These are phyloP conservation scores for Plectosphaerella sp. DNA, from an alignment of 2,329 filamentous ascomycete species.

Conservation along the genomic window DNA sequence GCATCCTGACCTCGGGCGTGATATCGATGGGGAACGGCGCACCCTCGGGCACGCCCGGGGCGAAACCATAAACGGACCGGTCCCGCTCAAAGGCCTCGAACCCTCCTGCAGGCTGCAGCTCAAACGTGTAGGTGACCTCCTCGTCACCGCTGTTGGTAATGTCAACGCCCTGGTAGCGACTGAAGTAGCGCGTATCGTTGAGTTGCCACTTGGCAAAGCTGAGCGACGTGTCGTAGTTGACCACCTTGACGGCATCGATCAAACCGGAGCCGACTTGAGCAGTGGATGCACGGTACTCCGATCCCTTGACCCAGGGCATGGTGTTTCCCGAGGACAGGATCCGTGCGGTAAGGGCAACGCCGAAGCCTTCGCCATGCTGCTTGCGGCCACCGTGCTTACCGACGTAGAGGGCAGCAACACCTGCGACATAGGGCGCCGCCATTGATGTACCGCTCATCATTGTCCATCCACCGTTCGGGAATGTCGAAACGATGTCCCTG, in stretches of 20 bases:
- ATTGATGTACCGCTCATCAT: slow-evolving; percentile 42
- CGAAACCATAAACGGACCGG: not conserved
- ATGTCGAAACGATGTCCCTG: slow-evolving; percentile 37
- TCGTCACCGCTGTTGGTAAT: slow-evolving; percentile 31
- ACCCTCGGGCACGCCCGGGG: not conserved
- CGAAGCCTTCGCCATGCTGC: slow-evolving; percentile 17
- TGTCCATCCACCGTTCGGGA: slow-evolving; percentile 28
- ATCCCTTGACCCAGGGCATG: slow-evolving; percentile 19
- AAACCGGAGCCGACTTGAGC: slow-evolving; percentile 35
- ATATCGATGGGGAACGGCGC: slow-evolving; percentile 1
- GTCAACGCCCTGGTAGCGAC: slow-evolving; percentile 14
- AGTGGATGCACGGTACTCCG: slow-evolving; percentile 20
- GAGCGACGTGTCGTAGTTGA: slow-evolving; percentile 29
- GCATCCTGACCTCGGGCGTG: slow-evolving; percentile 2
- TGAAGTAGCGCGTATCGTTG: slow-evolving; percentile 37
- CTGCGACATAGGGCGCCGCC: slow-evolving; percentile 39
- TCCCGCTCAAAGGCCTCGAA: slow-evolving; percentile 21
- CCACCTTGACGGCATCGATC: slow-evolving; percentile 33
- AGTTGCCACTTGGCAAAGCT: slow-evolving; percentile 31
- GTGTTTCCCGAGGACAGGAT: slow-evolving; percentile 21
- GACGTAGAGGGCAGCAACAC: slow-evolving; percentile 26
- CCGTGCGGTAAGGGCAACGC: slow-evolving; percentile 18
- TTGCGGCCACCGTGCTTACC: slow-evolving; percentile 19
- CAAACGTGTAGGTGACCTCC: slow-evolving; percentile 25
- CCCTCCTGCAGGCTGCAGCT: slow-evolving; percentile 24